Conservation (phyloP, 2,329 filamentous ascomycete genomes). For the Fusarium guadeloupense region DNA sequence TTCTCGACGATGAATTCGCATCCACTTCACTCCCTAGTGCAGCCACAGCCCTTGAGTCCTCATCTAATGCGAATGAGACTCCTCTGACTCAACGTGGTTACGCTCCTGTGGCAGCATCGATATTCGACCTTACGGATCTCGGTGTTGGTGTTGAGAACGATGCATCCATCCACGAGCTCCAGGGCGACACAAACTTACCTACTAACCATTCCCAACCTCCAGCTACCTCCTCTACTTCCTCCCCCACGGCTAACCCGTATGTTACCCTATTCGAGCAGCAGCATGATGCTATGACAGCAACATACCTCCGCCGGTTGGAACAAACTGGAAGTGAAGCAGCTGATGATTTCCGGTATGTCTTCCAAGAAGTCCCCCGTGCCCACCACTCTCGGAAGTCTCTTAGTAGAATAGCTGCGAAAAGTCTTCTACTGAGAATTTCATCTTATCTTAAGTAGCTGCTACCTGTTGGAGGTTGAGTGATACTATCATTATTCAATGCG, state of each 20-base stretch:
- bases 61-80: background rate
- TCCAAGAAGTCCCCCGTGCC: constrained; percentile 7
- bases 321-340: constrained; percentile 37
- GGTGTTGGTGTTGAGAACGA: background rate
- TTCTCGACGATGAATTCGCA: constrained; percentile 35
- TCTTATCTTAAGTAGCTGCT: too few relatives aligned
- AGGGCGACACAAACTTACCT: background rate
- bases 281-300: constrained; percentile 45
- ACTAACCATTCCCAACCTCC: background rate
- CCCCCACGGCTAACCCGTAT: constrained; percentile 43
- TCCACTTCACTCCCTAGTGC: background rate
- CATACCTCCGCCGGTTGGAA: constrained; percentile 44
- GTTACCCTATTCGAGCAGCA: constrained; percentile 45
- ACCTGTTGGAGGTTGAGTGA: background rate
- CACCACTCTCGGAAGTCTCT: background rate
- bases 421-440: too few relatives aligned
- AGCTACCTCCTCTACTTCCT: constrained; percentile 23
- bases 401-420: background rate
- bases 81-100: constrained; percentile 22
- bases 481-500: background rate
- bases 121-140: constrained; percentile 27
- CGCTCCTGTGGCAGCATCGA: constrained; percentile 34
- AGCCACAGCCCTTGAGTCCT: background rate
- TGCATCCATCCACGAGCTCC: background rate
- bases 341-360: constrained; percentile 47